Evolutionary conservation across 2,329 filamentous ascomycete genomes (phyloP), one percentile per base, ranked within the genome.

Genomic region (Magnaporthiopsis rhizophila): DNA sequence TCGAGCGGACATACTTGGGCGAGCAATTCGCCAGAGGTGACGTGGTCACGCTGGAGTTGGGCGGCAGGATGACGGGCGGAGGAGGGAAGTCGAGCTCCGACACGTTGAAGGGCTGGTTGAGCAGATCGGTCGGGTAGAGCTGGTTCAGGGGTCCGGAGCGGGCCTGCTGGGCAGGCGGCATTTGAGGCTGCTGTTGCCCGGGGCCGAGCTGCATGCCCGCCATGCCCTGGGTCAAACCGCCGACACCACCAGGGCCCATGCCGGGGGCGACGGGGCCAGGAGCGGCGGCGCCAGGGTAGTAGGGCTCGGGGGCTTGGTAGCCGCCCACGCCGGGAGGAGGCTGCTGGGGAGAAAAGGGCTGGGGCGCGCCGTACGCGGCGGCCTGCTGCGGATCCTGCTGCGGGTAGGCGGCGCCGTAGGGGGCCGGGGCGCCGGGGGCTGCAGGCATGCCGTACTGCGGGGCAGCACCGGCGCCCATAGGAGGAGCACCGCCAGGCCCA

Each of bases 61-160:
- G 87, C 61, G 95, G 95, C 58, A 99, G 81, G 70, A 96, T 86
- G 72, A 97, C 96, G 21, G 92, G 89, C 65, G 95, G 95, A 45
- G 95, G 95, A 59, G 93, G 91, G 66, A 93, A 84, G 71, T 98
- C 94, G 68, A 99, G 80, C 80, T 98, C 95, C 62, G 89, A 87
- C 70, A 96, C 92, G 74, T 96, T 94, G 79, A 99, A 96, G 32
- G 94, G 93, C 77, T 96, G 91, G 71, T 89, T 91, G 72, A 97
- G 84, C 66, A 99, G 84, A 74, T 99, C 95, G 58, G 92, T 94
- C 24, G 93, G 91, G 75, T 95, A 94, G 66, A 98, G 86, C 78
- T 94, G 91, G 78, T 97, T 98, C 69, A 97, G 80, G 70, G 79
- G 81, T 69, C 79, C 81, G 69, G 72, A 78, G 71, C 76, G 75